These are phyloP conservation scores for Rhizodiscina lignyota DNA, from an alignment of 495 filamentous ascomycete species.

Conservation along the genomic window DNA sequence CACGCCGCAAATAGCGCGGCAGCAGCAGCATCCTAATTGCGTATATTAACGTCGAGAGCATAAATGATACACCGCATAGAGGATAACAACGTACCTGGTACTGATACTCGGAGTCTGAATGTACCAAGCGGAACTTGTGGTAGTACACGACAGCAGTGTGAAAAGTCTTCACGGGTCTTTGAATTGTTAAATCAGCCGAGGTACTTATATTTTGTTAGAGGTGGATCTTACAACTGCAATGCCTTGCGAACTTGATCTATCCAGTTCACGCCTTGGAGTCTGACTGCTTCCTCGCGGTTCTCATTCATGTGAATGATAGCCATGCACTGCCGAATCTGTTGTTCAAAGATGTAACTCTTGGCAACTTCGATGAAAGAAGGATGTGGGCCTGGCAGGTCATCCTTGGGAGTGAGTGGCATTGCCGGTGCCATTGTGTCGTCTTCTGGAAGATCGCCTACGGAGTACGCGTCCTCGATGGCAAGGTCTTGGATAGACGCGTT, in stretches of 20 bases:
- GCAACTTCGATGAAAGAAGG: slow-evolving; percentile 58
- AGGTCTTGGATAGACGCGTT: too few relatives aligned
- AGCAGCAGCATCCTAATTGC: slow-evolving; percentile 56
- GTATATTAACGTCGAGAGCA: slow-evolving; percentile 4
- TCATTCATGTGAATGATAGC: slow-evolving; percentile 34
- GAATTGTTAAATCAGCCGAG: slow-evolving; percentile 4
- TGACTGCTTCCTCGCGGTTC: slow-evolving; percentile 48
- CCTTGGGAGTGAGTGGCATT: too few relatives aligned
- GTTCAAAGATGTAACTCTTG: slow-evolving; percentile 49
- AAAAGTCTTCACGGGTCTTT: slow-evolving; percentile 59
- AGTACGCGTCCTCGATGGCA: too few relatives aligned
- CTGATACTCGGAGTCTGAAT: slow-evolving; percentile 53
- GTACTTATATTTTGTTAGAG: slow-evolving; percentile 10
- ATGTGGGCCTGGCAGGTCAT: slow-evolving; percentile 32
- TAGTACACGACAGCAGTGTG: slow-evolving; percentile 74
- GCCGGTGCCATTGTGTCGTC: too few relatives aligned
- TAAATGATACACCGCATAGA: not conserved
- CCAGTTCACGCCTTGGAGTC: slow-evolving; percentile 63
- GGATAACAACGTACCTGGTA: slow-evolving; percentile 5
- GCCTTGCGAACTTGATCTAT: slow-evolving; percentile 61
- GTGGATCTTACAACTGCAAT: slow-evolving; percentile 44
- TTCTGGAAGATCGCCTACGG: too few relatives aligned
- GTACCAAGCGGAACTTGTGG: slow-evolving; percentile 71
- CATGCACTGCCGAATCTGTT: slow-evolving; percentile 42
- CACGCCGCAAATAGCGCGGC: slow-evolving; percentile 82